Conservation (phyloP, 2,329 filamentous ascomycete species). For the Ophiostoma ulmi region DNA sequence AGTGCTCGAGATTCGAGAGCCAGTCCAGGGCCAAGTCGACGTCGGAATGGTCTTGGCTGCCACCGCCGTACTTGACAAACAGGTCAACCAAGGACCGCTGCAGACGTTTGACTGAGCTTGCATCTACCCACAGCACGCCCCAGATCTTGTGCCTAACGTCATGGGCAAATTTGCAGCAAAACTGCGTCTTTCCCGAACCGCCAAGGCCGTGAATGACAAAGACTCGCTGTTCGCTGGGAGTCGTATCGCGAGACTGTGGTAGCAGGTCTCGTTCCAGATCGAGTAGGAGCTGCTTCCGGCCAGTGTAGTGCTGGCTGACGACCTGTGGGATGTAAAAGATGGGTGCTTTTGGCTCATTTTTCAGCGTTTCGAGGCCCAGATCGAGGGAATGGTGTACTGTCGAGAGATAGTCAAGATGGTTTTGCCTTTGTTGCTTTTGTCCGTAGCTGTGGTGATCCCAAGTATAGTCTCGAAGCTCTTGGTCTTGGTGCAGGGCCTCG, state of each 20-base stretch:
- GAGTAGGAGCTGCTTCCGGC: background rate
- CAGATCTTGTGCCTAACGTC: slow-evolving; percentile 14
- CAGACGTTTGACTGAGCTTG: slow-evolving; percentile 6
- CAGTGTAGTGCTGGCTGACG: slow-evolving; percentile 14
- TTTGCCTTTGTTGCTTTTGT: background rate
- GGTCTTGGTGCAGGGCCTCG: background rate
- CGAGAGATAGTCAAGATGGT: background rate
- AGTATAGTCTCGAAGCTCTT: background rate
- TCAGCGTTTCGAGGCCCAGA: background rate
- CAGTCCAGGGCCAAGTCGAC: slow-evolving; percentile 9
- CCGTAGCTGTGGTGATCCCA: background rate
- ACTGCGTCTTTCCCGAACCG: slow-evolving; percentile 16
- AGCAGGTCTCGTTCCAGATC: background rate
- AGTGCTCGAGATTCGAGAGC: slow-evolving; percentile 3
- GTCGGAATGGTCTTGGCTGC: background rate
- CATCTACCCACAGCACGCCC: slow-evolving; percentile 17
- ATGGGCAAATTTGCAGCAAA: slow-evolving; percentile 34
- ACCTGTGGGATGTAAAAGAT: slow-evolving; percentile 9
- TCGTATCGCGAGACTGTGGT: background rate
- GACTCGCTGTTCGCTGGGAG: background rate
- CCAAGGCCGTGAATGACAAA: slow-evolving; percentile 19
- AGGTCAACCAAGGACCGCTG: background rate
- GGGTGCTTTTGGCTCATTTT: background rate
- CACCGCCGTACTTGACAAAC: slow-evolving; percentile 3
- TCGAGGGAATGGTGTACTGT: background rate